These are phyloP conservation scores for Lanmaoa pseudosensibilis DNA, from an alignment of 768 basidiomycete species.

Conservation along the genomic window DNA sequence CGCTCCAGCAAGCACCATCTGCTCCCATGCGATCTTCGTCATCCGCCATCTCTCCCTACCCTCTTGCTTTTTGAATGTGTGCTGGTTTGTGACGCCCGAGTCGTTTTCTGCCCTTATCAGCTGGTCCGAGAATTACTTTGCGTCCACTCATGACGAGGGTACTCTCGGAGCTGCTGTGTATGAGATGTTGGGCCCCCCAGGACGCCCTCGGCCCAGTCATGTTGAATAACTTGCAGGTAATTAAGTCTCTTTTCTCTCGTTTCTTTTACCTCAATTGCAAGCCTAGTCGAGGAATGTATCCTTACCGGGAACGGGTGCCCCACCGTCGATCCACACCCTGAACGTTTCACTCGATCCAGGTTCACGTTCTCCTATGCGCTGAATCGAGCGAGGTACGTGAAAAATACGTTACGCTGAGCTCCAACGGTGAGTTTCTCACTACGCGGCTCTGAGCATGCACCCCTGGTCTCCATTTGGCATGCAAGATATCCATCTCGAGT, in stretches of 20 bases:
- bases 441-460: background rate
- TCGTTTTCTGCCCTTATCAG: constrained; percentile 57
- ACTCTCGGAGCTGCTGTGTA: constrained; percentile 49
- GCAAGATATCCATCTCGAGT: constrained; percentile 79
- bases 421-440: constrained; percentile 42
- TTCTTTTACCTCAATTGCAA: background rate
- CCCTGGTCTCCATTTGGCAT: background rate
- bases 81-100: no score
- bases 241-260: constrained; percentile 1
- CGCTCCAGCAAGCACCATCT: no score
- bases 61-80: no score
- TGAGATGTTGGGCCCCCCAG: constrained; percentile 39
- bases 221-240: constrained; percentile 80
- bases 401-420: constrained; percentile 43
- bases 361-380: constrained; percentile 42
- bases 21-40: no score
- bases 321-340: constrained; percentile 47
- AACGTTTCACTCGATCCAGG: constrained; percentile 56
- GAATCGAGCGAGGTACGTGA: constrained; percentile 45
- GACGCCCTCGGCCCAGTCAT: constrained; percentile 90
- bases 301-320: constrained; percentile 69
- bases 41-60: no score
- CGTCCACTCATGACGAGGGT: constrained; percentile 7
- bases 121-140: constrained; percentile 69
- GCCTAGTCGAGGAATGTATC: constrained; percentile 64